Conservation (phyloP, 176 grass and related monocot genomes). For the Typha latifolia region DNA sequence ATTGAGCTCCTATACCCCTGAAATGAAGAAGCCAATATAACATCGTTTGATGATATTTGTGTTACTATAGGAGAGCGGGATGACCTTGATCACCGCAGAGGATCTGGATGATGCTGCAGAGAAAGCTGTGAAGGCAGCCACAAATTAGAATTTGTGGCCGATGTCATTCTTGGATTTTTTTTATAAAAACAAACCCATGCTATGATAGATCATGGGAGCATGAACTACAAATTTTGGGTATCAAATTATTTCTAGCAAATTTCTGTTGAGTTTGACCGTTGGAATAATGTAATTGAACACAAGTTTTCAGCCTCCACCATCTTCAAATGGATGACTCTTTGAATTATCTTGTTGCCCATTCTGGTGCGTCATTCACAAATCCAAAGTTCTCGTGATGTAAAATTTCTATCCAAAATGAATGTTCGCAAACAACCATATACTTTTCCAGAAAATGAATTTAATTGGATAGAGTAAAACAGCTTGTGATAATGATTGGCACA, state of each 20-base stretch:
- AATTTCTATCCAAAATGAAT: too few species aligned
- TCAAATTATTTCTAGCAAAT: background rate
- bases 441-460: too few species aligned
- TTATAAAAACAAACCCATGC: too few species aligned
- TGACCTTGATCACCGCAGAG: slow-evolving; percentile 92
- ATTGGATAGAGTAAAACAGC: too few species aligned
- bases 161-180: background rate
- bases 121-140: slow-evolving; percentile 63
- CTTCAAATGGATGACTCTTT: background rate
- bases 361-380: too few species aligned
- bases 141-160: background rate
- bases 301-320: background rate
- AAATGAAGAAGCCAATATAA: background rate
- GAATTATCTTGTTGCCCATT: too few species aligned
- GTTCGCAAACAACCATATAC: too few species aligned
- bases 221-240: background rate
- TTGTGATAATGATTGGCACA: too few species aligned
- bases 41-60: slow-evolving; percentile 8
- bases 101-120: slow-evolving; percentile 97
- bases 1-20: too few species aligned
- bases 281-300: background rate
- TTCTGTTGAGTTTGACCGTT: background rate
- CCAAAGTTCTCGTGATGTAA: too few species aligned
- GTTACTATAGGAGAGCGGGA: slow-evolving; percentile 58
- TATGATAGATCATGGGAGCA: background rate